A percentile compares a stretch with the other conserved stretches of the same genome.
phyloP scores from a whole-genome alignment of 257 asterid species.

The Forsythia viridissima region DNA sequence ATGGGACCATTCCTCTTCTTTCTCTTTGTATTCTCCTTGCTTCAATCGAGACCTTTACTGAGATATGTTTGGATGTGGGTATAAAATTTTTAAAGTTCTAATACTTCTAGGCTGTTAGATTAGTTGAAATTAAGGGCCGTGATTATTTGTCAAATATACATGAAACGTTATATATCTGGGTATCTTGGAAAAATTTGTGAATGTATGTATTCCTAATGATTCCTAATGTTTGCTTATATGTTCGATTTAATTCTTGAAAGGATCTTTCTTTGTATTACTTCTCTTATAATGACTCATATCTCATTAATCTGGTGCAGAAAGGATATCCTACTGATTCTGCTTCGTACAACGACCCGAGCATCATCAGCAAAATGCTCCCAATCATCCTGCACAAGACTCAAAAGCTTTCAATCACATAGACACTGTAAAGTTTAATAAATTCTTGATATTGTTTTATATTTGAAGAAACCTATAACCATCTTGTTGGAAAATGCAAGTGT shows the following conservation, averaged over 20 bases:
- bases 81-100: too few relatives aligned
- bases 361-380: conserved; percentile 79
- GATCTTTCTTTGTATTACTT: not conserved
- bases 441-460: conserved; percentile 27
- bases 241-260: not conserved
- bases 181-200: too few relatives aligned
- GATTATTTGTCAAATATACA: too few relatives aligned
- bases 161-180: too few relatives aligned
- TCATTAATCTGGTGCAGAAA: conserved; percentile 57
- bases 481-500: conserved; percentile 24
- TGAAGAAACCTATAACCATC: conserved; percentile 25
- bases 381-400: conserved; percentile 68
- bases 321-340: conserved; percentile 88
- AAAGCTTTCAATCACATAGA: conserved; percentile 60
- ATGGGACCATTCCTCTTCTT: too few relatives aligned
- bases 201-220: too few relatives aligned
- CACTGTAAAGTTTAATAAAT: conserved; percentile 44
- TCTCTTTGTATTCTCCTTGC: too few relatives aligned
- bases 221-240: not conserved
- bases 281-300: not conserved
- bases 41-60: too few relatives aligned
- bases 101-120: too few relatives aligned
- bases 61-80: too few relatives aligned
- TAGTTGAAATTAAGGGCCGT: too few relatives aligned
- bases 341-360: conserved; percentile 86